phyloP scores from a whole-genome alignment of 1,284 basidiomycete species.

The Puccinia sorghi region DNA sequence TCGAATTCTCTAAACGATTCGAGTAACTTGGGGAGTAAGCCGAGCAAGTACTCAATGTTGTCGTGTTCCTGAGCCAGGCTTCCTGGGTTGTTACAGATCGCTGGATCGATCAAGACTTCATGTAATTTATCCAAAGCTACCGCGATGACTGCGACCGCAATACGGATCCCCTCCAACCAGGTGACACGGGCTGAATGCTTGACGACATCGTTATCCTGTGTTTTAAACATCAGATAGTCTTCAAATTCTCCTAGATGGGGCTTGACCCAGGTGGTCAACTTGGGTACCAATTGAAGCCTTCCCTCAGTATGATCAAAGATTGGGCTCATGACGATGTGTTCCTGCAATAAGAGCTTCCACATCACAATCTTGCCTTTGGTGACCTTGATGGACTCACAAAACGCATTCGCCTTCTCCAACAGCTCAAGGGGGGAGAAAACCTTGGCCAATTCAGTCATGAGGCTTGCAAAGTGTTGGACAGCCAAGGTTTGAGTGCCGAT shows the following conservation, averaged over 20 bases:
- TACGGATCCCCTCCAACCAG: conserved; percentile 85
- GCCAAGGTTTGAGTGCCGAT: conserved; percentile 81
- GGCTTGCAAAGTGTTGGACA: conserved; percentile 88
- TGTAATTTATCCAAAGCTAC: conserved; percentile 89
- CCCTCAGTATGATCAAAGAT: conserved; percentile 80
- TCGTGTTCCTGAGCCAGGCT: conserved; percentile 80
- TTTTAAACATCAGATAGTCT: conserved; percentile 67
- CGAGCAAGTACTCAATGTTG: conserved; percentile 83
- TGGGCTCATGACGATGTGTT: conserved; percentile 83
- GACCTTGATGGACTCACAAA: conserved; percentile 78
- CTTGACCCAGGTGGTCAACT: conserved; percentile 88
- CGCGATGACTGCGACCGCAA: conserved; percentile 65
- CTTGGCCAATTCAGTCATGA: conserved; percentile 80
- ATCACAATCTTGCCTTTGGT: conserved; percentile 82
- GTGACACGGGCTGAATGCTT: conserved; percentile 75
- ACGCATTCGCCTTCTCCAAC: conserved; percentile 76
- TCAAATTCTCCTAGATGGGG: conserved; percentile 92
- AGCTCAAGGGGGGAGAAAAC: conserved; percentile 78
- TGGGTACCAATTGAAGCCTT: conserved; percentile 78
- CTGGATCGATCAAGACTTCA: conserved; percentile 71
- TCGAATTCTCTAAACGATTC: conserved; percentile 85
- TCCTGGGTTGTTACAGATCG: conserved; percentile 66
- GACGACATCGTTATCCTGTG: conserved; percentile 67
- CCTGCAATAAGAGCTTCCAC: conserved; percentile 90
- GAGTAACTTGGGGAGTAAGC: conserved; percentile 79